Percentiles rank a stretch among this genome's conserved stretches.
Conservation (phyloP, 768 basidiomycete genomes). For the Lactifluus volemus region DNA sequence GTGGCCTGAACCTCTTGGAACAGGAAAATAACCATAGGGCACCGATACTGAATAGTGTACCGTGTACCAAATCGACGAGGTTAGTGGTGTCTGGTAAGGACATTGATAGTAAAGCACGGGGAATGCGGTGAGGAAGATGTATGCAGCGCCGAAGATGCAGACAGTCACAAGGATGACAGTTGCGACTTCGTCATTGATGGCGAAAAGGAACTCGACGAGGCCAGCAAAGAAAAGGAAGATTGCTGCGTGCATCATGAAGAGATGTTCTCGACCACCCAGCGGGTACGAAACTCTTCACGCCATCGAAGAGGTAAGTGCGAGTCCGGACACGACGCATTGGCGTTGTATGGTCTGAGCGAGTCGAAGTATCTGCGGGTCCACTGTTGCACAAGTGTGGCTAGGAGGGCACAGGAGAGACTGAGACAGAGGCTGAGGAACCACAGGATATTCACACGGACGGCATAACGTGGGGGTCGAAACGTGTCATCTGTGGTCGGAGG, state of each 20-base stretch:
- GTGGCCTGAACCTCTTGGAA: background rate
- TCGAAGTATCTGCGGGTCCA: conserved; percentile 4
- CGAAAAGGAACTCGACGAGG: background rate
- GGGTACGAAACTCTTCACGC: background rate
- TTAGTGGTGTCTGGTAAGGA: background rate
- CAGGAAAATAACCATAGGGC: background rate
- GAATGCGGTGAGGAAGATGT: background rate
- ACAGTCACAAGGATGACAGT: background rate
- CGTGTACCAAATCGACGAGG: background rate
- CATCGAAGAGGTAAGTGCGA: background rate
- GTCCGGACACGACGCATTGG: background rate
- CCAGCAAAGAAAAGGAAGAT: conserved; percentile 2
- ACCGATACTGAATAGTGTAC: background rate
- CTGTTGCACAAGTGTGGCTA: background rate
- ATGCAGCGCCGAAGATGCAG: background rate
- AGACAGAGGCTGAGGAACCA: conserved; percentile 12
- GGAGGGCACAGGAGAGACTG: background rate
- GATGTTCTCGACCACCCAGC: background rate
- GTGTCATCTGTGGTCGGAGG: background rate
- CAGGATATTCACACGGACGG: conserved; percentile 4
- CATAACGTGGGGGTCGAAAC: background rate
- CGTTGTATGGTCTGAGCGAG: background rate
- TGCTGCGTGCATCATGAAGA: background rate
- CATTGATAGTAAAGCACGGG: background rate
- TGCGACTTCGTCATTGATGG: background rate